Base-by-base conservation (phyloP, 129 eudicot species). In the Mikania micrantha region DNA sequence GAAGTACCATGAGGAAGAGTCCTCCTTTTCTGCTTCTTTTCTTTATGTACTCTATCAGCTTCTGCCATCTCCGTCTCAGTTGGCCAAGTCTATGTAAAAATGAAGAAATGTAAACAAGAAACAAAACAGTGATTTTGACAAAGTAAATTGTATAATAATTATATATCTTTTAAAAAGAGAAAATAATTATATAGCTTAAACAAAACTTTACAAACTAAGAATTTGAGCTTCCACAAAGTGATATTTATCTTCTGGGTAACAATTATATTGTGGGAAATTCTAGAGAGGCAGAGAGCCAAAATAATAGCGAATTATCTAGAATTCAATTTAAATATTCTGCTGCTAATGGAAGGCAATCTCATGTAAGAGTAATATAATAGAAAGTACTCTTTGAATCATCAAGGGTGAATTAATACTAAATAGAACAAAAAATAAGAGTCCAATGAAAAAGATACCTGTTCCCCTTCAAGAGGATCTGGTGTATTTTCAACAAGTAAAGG, bases 31-130 rank as follows among this genome's bases (percentile, higher is more conserved):
- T 79, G 78, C 71, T 81, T 90, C 79, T 80, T 89, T 36, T 88
- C 91, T 76, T 64, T 68, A 13, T 81, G 90, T 42, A 76, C 57
- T 81, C 69, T 82, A 70, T 89, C 97, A 42, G 99, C 97, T 74
- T 94, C 97, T 63, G 76, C 88, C 97, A 94, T 94, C 75, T 94
- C 99, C 67, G 90, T 95, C 81, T 89, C 97, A 20, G 99, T 94
- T 28, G 99, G 99, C 97, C 97, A 94, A 75, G 99, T 94, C 99
- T 94, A 75, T 48, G 27, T 29, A 67, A 49, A 60, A 49, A 34
- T 7, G 8, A 16, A 42, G 27, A 13, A 17, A 61, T 11, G 6
- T 47, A 65, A 77, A 40, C 22, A 16, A 59, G 9, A 36, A 24
- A 22, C 8, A 45, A 1, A 36, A 36, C 10, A 36, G 10, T 36